Percentiles rank a stretch among this genome's conserved stretches.
phyloP scores from a whole-genome alignment of 805 yeast species.

The Torulaspora indica region DNA sequence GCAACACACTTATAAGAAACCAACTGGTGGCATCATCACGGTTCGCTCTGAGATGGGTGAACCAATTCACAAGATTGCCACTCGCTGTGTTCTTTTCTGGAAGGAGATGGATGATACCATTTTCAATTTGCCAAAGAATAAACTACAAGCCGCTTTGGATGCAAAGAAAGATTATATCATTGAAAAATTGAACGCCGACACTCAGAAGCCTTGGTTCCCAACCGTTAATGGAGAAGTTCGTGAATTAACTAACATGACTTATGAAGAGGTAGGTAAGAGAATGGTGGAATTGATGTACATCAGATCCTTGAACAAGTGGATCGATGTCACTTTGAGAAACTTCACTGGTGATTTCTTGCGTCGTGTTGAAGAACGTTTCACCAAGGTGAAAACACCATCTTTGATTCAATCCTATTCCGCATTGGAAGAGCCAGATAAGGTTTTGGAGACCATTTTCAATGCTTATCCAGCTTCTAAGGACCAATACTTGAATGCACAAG shows the following conservation, averaged over 20 bases:
- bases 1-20: constrained; percentile 91
- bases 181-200: constrained; percentile 81
- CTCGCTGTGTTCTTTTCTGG: constrained; percentile 97
- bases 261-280: constrained; percentile 83
- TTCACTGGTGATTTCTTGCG: constrained; percentile 81
- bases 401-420: constrained; percentile 68
- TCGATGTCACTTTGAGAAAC: constrained; percentile 79
- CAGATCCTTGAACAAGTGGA: constrained; percentile 74
- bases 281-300: constrained; percentile 85
- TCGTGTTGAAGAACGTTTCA: constrained; percentile 96
- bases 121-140: constrained; percentile 85
- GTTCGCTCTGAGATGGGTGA: constrained; percentile 99
- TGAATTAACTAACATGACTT: constrained; percentile 94
- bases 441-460: constrained; percentile 54
- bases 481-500: constrained; percentile 92
- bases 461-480: constrained; percentile 69
- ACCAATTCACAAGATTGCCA: constrained; percentile 97
- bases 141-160: constrained; percentile 71
- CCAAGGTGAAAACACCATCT: constrained; percentile 53
- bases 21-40: constrained; percentile 95
- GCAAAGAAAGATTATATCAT: constrained; percentile 86
- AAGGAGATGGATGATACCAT: constrained; percentile 93
- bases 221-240: constrained; percentile 64
- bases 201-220: constrained; percentile 98
- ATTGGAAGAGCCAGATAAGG: constrained; percentile 61